phyloP scores from a whole-genome alignment of 1,284 basidiomycete genomes.

The Cutaneotrichosporon sp. region DNA sequence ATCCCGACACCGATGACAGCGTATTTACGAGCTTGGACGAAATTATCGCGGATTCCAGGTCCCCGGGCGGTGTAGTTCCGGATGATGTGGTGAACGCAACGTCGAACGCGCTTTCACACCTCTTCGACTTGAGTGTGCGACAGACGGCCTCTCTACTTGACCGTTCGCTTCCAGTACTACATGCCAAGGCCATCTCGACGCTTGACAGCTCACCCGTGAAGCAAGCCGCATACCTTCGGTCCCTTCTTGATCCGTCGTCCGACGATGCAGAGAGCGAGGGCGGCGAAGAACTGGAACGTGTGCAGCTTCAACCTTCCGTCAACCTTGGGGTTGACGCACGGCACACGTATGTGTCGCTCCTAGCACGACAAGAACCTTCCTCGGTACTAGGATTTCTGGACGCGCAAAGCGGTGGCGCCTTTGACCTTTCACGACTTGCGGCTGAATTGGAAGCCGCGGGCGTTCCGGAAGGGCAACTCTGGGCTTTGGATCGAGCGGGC shows the following conservation, averaged over 20 bases:
- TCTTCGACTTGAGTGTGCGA: constrained; percentile 60
- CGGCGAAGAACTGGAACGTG: background rate
- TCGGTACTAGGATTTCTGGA: constrained; percentile 65
- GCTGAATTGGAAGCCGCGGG: constrained; percentile 61
- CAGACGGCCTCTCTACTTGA: constrained; percentile 73
- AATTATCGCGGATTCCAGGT: constrained; percentile 48
- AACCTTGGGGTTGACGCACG: constrained; percentile 55
- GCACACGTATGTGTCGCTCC: constrained; percentile 62
- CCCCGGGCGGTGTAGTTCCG: background rate
- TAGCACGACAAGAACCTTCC: constrained; percentile 64
- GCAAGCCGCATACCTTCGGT: constrained; percentile 71
- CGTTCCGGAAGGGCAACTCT: constrained; percentile 73
- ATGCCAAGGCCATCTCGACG: constrained; percentile 50
- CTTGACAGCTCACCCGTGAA: constrained; percentile 50
- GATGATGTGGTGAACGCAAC: constrained; percentile 55
- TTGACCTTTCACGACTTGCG: constrained; percentile 60
- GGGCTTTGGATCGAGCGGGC: constrained; percentile 67
- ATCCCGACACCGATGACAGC: constrained; percentile 59
- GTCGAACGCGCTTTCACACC: constrained; percentile 57
- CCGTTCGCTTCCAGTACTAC: constrained; percentile 59
- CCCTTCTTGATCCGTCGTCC: constrained; percentile 61
- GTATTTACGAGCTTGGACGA: constrained; percentile 63
- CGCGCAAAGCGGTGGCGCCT: constrained; percentile 54
- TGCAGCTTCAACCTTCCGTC: constrained; percentile 29
- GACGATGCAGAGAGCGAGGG: constrained; percentile 41